These are phyloP conservation scores for Circinella umbellata DNA, from an alignment of 371 early-diverging fungal species.

Conservation along the genomic window DNA sequence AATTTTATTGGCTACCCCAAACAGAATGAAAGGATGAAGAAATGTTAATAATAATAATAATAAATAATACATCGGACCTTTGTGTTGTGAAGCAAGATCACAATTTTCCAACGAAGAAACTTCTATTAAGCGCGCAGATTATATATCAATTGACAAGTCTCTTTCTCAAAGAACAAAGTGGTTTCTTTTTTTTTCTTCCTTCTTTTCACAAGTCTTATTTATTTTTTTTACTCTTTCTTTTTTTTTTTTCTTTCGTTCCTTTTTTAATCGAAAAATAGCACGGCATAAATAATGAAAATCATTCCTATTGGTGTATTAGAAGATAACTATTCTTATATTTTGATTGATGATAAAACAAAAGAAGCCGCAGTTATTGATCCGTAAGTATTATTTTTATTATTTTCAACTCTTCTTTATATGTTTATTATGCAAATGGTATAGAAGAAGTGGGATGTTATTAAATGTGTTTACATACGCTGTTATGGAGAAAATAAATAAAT, in stretches of 20 bases:
- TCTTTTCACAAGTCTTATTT: not conserved
- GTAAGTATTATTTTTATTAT: slow-evolving; percentile 4
- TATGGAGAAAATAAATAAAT: no score
- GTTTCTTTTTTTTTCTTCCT: not conserved
- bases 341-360: slow-evolving; percentile 72
- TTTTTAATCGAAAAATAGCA: not conserved
- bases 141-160: slow-evolving; percentile 12
- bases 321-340: slow-evolving; percentile 72
- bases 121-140: slow-evolving; percentile 17
- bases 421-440: not conserved
- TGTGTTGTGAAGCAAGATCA: not conserved
- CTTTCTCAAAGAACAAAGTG: not conserved
- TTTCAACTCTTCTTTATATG: no score
- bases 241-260: slow-evolving; percentile 1
- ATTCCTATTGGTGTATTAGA: slow-evolving; percentile 33
- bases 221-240: not conserved
- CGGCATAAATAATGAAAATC: slow-evolving; percentile 26
- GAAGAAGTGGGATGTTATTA: not conserved
- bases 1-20: no score
- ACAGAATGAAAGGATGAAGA: no score
- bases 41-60: not conserved
- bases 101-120: slow-evolving; percentile 19
- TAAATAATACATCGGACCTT: slow-evolving; percentile 5
- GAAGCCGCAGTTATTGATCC: slow-evolving; percentile 69
- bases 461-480: no score